phyloP scores from a whole-genome alignment of 805 yeast genomes.

The Candida pini region DNA sequence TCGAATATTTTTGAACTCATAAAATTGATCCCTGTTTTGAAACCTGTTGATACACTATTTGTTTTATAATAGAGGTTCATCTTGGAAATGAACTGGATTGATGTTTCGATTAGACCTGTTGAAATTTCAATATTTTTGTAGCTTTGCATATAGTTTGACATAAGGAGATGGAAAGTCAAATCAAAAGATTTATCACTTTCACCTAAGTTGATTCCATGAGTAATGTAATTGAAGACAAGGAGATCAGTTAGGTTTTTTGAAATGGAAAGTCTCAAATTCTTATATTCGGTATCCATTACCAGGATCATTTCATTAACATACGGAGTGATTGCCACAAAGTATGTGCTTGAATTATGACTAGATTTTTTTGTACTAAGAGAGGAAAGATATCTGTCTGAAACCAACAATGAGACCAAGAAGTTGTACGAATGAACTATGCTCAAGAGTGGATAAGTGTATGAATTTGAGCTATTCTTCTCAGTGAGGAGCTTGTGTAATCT shows the following conservation, averaged over 20 bases:
- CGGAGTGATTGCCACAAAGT: constrained; percentile 17
- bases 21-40: constrained; percentile 24
- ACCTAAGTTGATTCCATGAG: constrained; percentile 22
- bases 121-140: constrained; percentile 12
- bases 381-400: constrained; percentile 26
- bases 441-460: constrained; percentile 26
- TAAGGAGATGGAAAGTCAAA: constrained; percentile 17
- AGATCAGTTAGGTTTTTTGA: constrained; percentile 29
- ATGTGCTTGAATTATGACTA: constrained; percentile 13
- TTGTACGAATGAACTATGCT: constrained; percentile 26
- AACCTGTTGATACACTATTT: constrained; percentile 19
- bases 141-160: constrained; percentile 17
- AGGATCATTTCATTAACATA: constrained; percentile 14
- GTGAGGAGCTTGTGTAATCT: constrained; percentile 24
- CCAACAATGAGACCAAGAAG: constrained; percentile 23
- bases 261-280: constrained; percentile 24
- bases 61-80: constrained; percentile 28
- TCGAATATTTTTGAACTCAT: constrained; percentile 25
- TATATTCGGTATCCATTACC: constrained; percentile 24
- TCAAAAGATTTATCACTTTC: constrained; percentile 23
- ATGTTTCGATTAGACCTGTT: constrained; percentile 24
- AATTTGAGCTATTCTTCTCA: constrained; percentile 12
- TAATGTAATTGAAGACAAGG: constrained; percentile 26
- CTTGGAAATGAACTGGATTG: constrained; percentile 26
- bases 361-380: constrained; percentile 22